Evolutionary conservation across 1,139 yeast species (phyloP), one percentile per base, ranked within the genome.

Genomic region (Kodamaea derodonti): DNA sequence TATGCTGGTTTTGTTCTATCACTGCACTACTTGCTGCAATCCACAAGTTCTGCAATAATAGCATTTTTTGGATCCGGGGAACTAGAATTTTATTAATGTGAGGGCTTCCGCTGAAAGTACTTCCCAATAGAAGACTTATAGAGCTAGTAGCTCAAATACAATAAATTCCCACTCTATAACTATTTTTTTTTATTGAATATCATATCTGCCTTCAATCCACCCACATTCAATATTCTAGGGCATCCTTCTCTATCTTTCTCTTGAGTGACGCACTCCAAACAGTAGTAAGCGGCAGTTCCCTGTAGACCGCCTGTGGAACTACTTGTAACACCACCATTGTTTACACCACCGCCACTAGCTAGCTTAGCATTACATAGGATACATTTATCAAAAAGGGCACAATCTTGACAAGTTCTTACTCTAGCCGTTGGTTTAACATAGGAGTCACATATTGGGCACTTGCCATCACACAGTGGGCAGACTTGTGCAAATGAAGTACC

Each of bases 161-260:
- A n/a, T n/a, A n/a, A n/a, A n/a, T n/a, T n/a, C n/a, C n/a, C n/a
- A n/a, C n/a, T n/a, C n/a, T n/a, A n/a, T n/a, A n/a, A n/a, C n/a
- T n/a, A n/a, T n/a, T n/a, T n/a, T 18, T 34, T 65, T 60, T 74
- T 76, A 46, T 79, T 85, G 51, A 75, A 81, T 46, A 78, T 76
- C 62, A 74, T 65, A 48, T 85, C 95, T 10, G 80, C 70, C 52
- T 78, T 75, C 38, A 80, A 75, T 22, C 87, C 76, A 3, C 97
- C 97, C 35, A 87, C 65, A 51, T 88, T 90, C 16, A 84, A 58
- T 33, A 90, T 77, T 47, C 84, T 72, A 0, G 97, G 97, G 61
- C 98, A 90, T 2, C 98, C 98, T 54, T 90, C 96, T 28, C 96
- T 65, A 52, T 86, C 88, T 50, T 79, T 80, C 50, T 88, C 97